Evolutionary conservation across 306 rosid species (phyloP).

Genomic region (Cucumis melo): DNA sequence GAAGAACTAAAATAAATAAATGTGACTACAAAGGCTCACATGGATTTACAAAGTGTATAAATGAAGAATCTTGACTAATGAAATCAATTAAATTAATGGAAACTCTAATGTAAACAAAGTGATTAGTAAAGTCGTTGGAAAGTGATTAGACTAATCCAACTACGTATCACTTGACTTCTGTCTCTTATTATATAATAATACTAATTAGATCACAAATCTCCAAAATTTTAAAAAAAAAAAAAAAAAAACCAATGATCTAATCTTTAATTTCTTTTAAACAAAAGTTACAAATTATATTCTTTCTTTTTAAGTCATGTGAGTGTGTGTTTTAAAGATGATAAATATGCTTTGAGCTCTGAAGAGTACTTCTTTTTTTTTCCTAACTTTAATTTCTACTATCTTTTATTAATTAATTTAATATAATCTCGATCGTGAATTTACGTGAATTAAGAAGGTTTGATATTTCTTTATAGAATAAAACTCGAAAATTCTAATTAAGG

Average conservation of each 20-base stretch:
- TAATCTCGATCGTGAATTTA: too few species aligned
- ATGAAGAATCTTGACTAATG: background rate
- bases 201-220: background rate
- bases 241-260: background rate
- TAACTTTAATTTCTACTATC: too few species aligned
- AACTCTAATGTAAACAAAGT: background rate
- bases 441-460: too few species aligned
- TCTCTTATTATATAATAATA: background rate
- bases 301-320: background rate
- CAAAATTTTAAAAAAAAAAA: too few species aligned
- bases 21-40: background rate
- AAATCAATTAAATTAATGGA: background rate
- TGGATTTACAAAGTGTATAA: background rate
- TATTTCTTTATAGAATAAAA: too few species aligned
- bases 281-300: background rate
- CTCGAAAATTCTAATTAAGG: too few species aligned
- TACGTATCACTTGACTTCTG: background rate
- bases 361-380: too few species aligned
- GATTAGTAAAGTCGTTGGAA: slow-evolving; percentile 1
- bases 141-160: background rate
- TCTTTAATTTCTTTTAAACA: background rate
- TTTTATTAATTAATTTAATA: too few species aligned
- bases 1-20: background rate
- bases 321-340: background rate
- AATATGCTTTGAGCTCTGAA: too few species aligned